Base-by-base conservation (phyloP, 2,329 filamentous ascomycete species). In the Huntiella omanensis region DNA sequence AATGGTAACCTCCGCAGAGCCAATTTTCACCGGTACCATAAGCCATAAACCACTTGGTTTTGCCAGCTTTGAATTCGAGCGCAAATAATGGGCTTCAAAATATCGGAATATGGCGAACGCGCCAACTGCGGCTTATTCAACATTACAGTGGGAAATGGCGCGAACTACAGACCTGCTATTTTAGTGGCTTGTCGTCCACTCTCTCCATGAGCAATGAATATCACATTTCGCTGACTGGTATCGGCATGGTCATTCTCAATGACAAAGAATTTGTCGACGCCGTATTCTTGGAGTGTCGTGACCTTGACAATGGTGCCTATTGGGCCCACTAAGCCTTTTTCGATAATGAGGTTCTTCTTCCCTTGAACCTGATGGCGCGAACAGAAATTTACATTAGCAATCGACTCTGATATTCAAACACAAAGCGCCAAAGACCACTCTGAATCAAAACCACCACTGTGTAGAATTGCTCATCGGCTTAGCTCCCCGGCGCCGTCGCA, bases 271-370 rank as follows among this genome's bases (percentile, higher is more conserved):
- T 93, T 93, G 62, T 96, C 87, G 54, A 98, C 87, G 28, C 92
- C 92, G 65, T 96, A 95, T 58, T 98, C 91, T 59, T 96, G 85
- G 12, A 95, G 72, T 7, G 83, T 88, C 16, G 88, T 88, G 58
- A 95, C 93, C 61, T 95, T 95, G 64, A 93, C 85, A 54, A 98
- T 80, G 50, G 88, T 72, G 50, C 87, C 85, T 54, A 98, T 73
- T 28, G 87, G 84, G 17, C 88, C 91, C 54, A 88, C 86, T 55
- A 98, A 71, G 55, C 79, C 80, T 62, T 82, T 83, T 61, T 96
- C 88, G 58, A 98, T 80, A 45, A 98, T 83, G 51, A 98, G 70
- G 58, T 95, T 96, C 71, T 98, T 98, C 75, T 96, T 98, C 55
- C 92, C 92, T 59, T 88, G 83, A 53, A 96, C 85, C 91, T 98